phyloP scores from a whole-genome alignment of 345 rosid species.

The Sapria himalayana region DNA sequence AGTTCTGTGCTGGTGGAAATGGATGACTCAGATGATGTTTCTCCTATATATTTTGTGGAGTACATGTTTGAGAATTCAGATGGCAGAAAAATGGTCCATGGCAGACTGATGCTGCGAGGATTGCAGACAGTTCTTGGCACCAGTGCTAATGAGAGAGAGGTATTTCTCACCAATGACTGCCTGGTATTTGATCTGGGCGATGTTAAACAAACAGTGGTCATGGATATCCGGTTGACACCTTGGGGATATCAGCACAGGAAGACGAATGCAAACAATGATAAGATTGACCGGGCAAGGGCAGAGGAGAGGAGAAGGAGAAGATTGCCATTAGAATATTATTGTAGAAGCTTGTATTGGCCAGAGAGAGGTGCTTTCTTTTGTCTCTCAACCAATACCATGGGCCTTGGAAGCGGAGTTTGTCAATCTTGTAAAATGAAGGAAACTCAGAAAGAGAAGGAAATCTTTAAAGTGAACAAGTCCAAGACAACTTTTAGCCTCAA shows the following conservation, averaged over 20 bases:
- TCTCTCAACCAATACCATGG: constrained; percentile 24
- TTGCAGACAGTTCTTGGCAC: constrained; percentile 37
- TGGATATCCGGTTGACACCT: constrained; percentile 26
- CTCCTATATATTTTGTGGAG: constrained; percentile 37
- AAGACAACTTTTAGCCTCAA: constrained; percentile 15
- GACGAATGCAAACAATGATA: constrained; percentile 17
- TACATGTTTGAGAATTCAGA: constrained; percentile 33
- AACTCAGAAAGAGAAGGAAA: constrained; percentile 13
- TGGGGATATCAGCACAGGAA: constrained; percentile 52
- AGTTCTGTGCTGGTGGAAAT: constrained; percentile 23
- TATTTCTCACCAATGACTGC: constrained; percentile 37
- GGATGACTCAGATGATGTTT: constrained; percentile 17
- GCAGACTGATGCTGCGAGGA: constrained; percentile 30
- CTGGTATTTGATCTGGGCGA: constrained; percentile 21
- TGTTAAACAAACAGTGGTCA: constrained; percentile 17
- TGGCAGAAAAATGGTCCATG: constrained; percentile 40
- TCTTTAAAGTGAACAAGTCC: constrained; percentile 11
- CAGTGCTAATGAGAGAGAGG: constrained; percentile 41
- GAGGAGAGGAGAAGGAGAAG: constrained; percentile 33
- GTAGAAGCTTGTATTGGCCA: constrained; percentile 41
- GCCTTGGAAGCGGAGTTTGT: constrained; percentile 30
- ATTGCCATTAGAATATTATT: constrained; percentile 27
- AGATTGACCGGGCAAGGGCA: constrained; percentile 26
- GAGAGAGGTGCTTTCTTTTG: constrained; percentile 47
- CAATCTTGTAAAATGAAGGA: constrained; percentile 24